Percentiles rank a stretch among this genome's conserved stretches.
Evolutionary conservation across 129 eudicot species (phyloP).

Genomic region (Artemisia annua): DNA sequence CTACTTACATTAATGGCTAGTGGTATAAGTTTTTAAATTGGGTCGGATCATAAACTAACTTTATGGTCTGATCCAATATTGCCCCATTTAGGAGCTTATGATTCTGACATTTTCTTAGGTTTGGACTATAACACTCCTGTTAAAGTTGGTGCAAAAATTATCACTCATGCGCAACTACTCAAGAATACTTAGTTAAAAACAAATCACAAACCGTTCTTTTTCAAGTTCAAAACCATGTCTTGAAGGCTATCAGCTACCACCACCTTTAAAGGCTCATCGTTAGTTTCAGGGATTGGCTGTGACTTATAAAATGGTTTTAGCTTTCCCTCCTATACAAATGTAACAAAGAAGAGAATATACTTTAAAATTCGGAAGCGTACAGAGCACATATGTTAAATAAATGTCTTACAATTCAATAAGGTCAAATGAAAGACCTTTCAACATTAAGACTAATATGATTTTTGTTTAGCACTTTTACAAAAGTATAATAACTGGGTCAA

Average conservation of each 20-base stretch:
- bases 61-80: no score
- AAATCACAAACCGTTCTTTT: slow-evolving; percentile 50
- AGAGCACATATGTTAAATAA: background rate
- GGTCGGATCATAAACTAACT: no score
- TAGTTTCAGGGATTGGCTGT: slow-evolving; percentile 64
- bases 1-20: no score
- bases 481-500: background rate
- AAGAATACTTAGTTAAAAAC: background rate
- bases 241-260: slow-evolving; percentile 65
- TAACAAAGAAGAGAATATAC: background rate
- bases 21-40: no score
- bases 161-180: background rate
- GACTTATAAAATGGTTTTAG: slow-evolving; percentile 60
- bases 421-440: no score
- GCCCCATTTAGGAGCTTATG: no score
- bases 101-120: no score
- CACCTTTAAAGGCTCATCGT: slow-evolving; percentile 66
- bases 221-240: slow-evolving; percentile 65
- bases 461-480: background rate
- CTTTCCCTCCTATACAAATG: slow-evolving; percentile 53
- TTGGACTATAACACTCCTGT: no score
- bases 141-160: background rate
- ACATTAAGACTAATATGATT: no score
- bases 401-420: no score
- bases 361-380: no score